Evolutionary conservation across 2,329 filamentous ascomycete genomes (phyloP).

Genomic region (Blumeria graminis): DNA sequence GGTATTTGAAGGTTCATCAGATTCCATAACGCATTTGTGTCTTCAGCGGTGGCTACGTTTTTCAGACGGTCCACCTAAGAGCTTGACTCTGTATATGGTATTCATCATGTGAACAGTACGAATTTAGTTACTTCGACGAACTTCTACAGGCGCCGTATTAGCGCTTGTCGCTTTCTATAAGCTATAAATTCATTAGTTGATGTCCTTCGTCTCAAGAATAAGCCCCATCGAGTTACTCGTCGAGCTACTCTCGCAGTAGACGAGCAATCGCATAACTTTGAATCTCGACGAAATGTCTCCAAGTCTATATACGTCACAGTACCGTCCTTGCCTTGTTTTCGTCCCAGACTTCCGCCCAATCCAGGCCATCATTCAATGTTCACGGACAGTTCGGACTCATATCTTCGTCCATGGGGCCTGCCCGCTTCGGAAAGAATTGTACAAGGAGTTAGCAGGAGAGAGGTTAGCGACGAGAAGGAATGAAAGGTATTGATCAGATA

Average conservation of each 20-base stretch:
- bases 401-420: constrained; percentile 56
- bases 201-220: constrained; percentile 87
- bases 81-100: too few relatives aligned
- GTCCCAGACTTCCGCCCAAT: not conserved
- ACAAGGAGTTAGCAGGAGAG: not conserved
- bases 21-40: too few relatives aligned
- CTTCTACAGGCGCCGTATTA: not conserved
- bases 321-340: not conserved
- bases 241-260: constrained; percentile 13
- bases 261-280: constrained; percentile 97
- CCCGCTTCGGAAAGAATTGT: constrained; percentile 4
- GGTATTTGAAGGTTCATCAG: too few relatives aligned
- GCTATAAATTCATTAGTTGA: not conserved
- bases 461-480: not conserved
- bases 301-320: constrained; percentile 3
- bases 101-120: too few relatives aligned
- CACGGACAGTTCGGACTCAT: constrained; percentile 45
- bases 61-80: too few relatives aligned
- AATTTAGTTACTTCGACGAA: not conserved
- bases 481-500: not conserved
- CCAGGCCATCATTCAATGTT: not conserved
- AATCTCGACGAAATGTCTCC: constrained; percentile 68
- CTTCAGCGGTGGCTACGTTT: too few relatives aligned
- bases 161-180: not conserved
- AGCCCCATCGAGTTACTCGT: constrained; percentile 99